Evolutionary conservation across 2,329 filamentous ascomycete genomes (phyloP).

Genomic region (Chrysoporthe puriensis): DNA sequence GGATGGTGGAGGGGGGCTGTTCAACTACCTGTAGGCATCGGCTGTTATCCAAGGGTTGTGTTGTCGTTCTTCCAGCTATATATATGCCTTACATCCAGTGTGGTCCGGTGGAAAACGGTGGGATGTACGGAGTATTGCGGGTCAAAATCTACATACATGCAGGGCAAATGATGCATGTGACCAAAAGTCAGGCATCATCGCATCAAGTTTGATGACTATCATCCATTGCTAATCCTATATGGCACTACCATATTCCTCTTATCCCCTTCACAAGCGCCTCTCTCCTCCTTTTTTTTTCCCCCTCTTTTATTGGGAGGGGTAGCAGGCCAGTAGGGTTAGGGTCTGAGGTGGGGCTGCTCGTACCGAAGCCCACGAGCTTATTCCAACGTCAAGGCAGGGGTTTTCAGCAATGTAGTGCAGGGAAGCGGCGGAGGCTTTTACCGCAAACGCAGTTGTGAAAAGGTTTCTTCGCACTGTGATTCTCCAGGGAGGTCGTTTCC

Average conservation of each 20-base stretch:
- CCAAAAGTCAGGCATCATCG: background rate
- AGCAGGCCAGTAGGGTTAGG: background rate
- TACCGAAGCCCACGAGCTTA: conserved; percentile 1
- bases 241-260: background rate
- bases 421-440: background rate
- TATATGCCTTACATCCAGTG: background rate
- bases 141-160: background rate
- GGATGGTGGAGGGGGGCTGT: too few relatives aligned
- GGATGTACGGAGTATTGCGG: background rate
- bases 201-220: background rate
- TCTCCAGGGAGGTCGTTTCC: background rate
- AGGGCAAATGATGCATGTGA: background rate
- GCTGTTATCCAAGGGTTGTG: too few relatives aligned
- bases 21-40: too few relatives aligned
- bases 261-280: background rate
- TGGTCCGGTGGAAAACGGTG: background rate
- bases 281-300: background rate
- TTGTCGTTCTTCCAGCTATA: too few relatives aligned
- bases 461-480: background rate
- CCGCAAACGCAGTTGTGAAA: background rate
- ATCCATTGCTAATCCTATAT: background rate
- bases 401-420: background rate
- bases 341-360: background rate
- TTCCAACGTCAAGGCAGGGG: background rate
- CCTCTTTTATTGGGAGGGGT: background rate